Evolutionary conservation across 2,329 filamentous ascomycete genomes (phyloP), one percentile per base, ranked within the genome.

Genomic region (Neofusicoccum sp.): DNA sequence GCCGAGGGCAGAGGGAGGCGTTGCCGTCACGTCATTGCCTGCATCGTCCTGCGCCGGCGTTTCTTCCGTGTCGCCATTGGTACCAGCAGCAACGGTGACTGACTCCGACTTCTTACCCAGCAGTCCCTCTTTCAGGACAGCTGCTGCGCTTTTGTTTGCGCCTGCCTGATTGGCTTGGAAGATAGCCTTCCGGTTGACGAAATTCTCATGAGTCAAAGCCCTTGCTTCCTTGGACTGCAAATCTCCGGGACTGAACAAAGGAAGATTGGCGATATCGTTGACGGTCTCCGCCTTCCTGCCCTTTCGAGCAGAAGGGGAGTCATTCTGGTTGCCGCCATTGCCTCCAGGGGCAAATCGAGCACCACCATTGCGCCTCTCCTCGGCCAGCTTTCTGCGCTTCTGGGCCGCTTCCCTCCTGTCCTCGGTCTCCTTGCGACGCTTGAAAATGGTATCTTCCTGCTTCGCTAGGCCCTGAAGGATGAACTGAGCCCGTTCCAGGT

Each of bases 141-240:
- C 93, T 33, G 95, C 95, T 26, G 95, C 95, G 69, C 91, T 97
- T 77, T 96, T 96, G 78, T 99, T 99, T 59, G 92, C 91, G n/a
- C n/a, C n/a, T n/a, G n/a, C n/a, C 59, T 86, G 79, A 65, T 91
- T 93, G 31, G 90, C 86, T 41, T 60, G 57, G 61, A 85, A 82
- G 34, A 85, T 78, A 28, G 82, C 79, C 28, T 83, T 84, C 62
- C 89, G 85, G 70, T 93, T 93, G 63, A 95, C 87, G 6, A 96
- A 85, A 84, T 96, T 91, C 66, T 93, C 92, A 71, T 97, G 90
- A 6, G 92, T 96, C 63, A 96, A 79, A 31, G 83, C 79, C 57
- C 72, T 70, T 3, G 71, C 71, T 51, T 71, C 69, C 58, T 69
- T 73, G 1, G 73, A 74, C 54, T 75, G 72, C 3, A 73, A 71